phyloP scores from a whole-genome alignment of 306 rosid species.

The Prunus mume region DNA sequence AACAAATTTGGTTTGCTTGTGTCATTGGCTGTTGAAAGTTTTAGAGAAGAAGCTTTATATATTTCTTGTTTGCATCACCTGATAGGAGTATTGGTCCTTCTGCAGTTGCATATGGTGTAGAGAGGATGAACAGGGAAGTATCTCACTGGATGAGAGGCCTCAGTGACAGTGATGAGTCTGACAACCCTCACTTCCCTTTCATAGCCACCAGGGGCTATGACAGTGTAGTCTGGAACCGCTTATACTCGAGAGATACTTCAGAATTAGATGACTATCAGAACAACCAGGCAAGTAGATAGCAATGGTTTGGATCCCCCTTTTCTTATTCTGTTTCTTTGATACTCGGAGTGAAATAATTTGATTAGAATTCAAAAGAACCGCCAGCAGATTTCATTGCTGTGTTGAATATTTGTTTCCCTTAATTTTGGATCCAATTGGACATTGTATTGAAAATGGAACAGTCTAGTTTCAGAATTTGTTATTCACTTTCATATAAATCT shows the following conservation, averaged over 20 bases:
- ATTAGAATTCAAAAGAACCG: not conserved
- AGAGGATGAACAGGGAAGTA: conserved; percentile 80
- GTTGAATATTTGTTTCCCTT: not conserved
- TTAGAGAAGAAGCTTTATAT: conserved; percentile 4
- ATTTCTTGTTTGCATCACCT: conserved; percentile 26
- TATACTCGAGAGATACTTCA: conserved; percentile 73
- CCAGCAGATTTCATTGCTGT: not conserved
- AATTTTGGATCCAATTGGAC: not conserved
- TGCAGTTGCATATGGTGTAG: conserved; percentile 78
- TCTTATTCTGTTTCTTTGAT: not conserved
- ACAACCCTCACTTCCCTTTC: conserved; percentile 50
- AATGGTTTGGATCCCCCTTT: not conserved
- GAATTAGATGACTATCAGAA: conserved; percentile 56
- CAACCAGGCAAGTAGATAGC: conserved; percentile 52
- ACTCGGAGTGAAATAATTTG: not conserved
- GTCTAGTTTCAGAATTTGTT: not conserved
- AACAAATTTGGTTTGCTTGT: conserved; percentile 6
- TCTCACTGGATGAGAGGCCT: conserved; percentile 88
- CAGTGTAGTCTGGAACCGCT: conserved; percentile 94
- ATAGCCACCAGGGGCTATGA: conserved; percentile 90
- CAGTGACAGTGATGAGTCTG: conserved; percentile 35
- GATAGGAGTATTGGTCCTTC: conserved; percentile 32
- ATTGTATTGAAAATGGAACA: not conserved
- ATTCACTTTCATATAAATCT: not conserved
- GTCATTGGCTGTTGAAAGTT: conserved; percentile 21